Evolutionary conservation across 2,329 filamentous ascomycete genomes (phyloP).

Genomic region (Cladosporium sp.): DNA sequence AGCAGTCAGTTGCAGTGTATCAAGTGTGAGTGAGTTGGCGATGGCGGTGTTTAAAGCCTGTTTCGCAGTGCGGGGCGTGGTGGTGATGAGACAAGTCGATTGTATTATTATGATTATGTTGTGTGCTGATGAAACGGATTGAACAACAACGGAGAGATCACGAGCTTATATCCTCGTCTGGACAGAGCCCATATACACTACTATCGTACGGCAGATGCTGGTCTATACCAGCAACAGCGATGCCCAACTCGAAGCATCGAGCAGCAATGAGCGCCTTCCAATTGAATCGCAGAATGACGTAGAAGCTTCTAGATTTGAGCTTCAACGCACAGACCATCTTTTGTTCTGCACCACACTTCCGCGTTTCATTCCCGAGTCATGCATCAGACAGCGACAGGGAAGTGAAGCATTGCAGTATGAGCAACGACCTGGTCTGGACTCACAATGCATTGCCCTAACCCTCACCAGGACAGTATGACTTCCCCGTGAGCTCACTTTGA

Average conservation of each 20-base stretch:
- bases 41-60: conserved; percentile 14
- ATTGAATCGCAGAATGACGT: not conserved
- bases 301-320: conserved; percentile 11
- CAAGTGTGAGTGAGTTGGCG: not conserved
- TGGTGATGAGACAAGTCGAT: not conserved
- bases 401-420: not conserved
- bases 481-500: not conserved
- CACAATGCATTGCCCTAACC: not conserved
- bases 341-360: not conserved
- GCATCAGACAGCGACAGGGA: not conserved
- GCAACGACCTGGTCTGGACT: not conserved
- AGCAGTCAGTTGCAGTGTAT: conserved; percentile 1
- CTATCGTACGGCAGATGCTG: not conserved
- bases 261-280: conserved; percentile 2
- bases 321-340: not conserved
- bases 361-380: not conserved
- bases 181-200: not conserved
- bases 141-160: not conserved
- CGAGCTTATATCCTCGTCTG: conserved; percentile 6
- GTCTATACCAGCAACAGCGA: conserved; percentile 9
- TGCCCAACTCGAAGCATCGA: conserved; percentile 16
- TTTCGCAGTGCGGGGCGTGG: conserved; percentile 14
- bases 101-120: not conserved
- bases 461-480: not conserved
- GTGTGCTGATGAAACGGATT: not conserved